Evolutionary conservation across 2,329 filamentous ascomycete species (phyloP).

Genomic region (Simplicillium aogashimaense): DNA sequence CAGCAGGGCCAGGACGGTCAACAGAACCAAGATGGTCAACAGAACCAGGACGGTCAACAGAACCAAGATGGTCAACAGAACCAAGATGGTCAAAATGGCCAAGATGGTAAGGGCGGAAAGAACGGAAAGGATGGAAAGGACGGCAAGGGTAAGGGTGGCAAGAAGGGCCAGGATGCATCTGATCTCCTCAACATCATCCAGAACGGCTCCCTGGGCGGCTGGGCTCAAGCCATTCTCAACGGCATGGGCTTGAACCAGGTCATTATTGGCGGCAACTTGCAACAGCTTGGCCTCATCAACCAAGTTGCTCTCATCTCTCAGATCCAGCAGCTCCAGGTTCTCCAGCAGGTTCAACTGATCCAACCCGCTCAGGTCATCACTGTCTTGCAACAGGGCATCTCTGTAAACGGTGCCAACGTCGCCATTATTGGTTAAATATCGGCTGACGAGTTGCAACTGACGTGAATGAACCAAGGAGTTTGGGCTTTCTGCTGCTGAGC

Average conservation of each 20-base stretch:
- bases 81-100: constrained; percentile 6
- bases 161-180: constrained; percentile 13
- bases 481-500: no score
- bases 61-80: constrained; percentile 3
- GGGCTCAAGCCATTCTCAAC: constrained; percentile 7
- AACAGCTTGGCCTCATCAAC: constrained; percentile 16
- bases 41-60: constrained; percentile 7
- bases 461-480: background rate
- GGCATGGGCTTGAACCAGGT: constrained; percentile 15
- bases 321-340: constrained; percentile 15
- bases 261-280: constrained; percentile 15
- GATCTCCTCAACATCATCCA: constrained; percentile 7
- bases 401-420: constrained; percentile 6
- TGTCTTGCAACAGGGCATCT: constrained; percentile 13
- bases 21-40: constrained; percentile 4
- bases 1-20: no score
- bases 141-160: constrained; percentile 5
- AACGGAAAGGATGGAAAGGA: constrained; percentile 3
- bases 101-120: constrained; percentile 4
- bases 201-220: constrained; percentile 7
- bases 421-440: constrained; percentile 10
- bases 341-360: constrained; percentile 14
- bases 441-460: background rate
- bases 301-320: constrained; percentile 15
- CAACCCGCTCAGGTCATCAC: constrained; percentile 11